Percentiles rank a stretch among this genome's conserved stretches.
Evolutionary conservation across 345 rosid species (phyloP).

Genomic region (Rhizophora apiculata): DNA sequence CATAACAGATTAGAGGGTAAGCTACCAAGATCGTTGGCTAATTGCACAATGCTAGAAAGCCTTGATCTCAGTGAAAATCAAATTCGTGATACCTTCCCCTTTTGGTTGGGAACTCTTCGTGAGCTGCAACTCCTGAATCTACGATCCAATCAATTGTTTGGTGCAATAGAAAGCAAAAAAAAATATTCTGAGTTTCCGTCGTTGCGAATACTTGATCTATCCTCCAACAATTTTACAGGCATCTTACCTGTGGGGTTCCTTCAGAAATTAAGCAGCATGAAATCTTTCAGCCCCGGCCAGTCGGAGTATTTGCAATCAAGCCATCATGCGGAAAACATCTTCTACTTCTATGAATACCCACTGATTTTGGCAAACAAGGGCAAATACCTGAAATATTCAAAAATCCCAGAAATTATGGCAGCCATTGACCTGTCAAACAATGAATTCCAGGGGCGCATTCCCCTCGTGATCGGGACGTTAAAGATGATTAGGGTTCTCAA

Average conservation of each 20-base stretch:
- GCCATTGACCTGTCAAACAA: constrained; percentile 9
- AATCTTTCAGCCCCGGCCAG: neutral
- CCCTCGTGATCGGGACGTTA: neutral
- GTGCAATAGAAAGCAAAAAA: neutral
- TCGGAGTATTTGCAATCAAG: too few species aligned
- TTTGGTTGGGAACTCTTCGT: neutral
- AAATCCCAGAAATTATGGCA: neutral
- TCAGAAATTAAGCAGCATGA: neutral
- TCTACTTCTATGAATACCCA: too few species aligned
- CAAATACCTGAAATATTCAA: neutral
- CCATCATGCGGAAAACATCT: too few species aligned
- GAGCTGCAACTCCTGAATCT: neutral
- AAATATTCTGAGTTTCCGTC: neutral
- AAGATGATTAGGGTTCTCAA: neutral
- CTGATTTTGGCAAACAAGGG: constrained; percentile 5
- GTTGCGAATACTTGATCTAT: neutral
- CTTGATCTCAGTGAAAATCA: constrained; percentile 7
- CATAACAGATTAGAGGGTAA: neutral
- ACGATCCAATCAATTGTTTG: neutral
- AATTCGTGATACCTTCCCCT: neutral
- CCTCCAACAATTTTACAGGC: neutral
- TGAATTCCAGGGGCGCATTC: constrained; percentile 3
- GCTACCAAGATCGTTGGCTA: constrained; percentile 2
- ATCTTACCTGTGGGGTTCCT: neutral
- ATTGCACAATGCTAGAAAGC: neutral